These are phyloP conservation scores for Hygrocybe punicea DNA, from an alignment of 768 basidiomycete genomes.

Conservation along the genomic window DNA sequence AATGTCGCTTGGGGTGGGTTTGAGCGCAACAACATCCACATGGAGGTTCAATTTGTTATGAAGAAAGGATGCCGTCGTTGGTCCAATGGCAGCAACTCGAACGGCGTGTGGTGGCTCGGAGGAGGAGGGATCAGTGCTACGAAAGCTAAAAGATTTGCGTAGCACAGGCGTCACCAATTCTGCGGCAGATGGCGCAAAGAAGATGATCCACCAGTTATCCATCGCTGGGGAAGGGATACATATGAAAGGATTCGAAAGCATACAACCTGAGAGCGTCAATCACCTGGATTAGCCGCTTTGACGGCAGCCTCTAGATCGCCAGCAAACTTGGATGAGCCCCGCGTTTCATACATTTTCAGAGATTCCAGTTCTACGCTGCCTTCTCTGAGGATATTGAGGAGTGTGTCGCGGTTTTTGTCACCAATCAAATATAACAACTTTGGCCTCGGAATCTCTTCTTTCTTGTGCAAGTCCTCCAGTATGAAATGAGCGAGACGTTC, in stretches of 20 bases:
- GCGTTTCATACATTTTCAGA: constrained; percentile 71
- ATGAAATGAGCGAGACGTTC: constrained; percentile 67
- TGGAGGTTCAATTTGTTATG: constrained; percentile 40
- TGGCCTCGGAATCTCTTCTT: constrained; percentile 7
- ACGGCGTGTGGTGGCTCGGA: constrained; percentile 10
- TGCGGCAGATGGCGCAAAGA: constrained; percentile 74
- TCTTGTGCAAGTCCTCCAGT: constrained; percentile 32
- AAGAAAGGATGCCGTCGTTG: constrained; percentile 57
- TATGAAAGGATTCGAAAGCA: constrained; percentile 3
- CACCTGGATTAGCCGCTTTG: constrained; percentile 17
- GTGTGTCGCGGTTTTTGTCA: constrained; percentile 78
- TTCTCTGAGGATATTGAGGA: constrained; percentile 48
- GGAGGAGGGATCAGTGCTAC: constrained; percentile 2
- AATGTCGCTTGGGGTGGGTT: constrained; percentile 56
- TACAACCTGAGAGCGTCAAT: not conserved
- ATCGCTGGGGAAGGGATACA: constrained; percentile 13
- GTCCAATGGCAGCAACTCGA: constrained; percentile 62
- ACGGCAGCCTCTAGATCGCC: constrained; percentile 32
- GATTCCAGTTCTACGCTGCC: constrained; percentile 45
- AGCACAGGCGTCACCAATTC: constrained; percentile 53
- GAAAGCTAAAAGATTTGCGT: constrained; percentile 43
- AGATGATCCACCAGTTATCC: constrained; percentile 62
- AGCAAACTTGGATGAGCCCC: constrained; percentile 51
- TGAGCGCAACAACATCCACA: constrained; percentile 55
- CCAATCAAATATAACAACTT: constrained; percentile 74